Evolutionary conservation across 192 early-diverging fungal genomes (phyloP).

Genomic region (Podila horticola): DNA sequence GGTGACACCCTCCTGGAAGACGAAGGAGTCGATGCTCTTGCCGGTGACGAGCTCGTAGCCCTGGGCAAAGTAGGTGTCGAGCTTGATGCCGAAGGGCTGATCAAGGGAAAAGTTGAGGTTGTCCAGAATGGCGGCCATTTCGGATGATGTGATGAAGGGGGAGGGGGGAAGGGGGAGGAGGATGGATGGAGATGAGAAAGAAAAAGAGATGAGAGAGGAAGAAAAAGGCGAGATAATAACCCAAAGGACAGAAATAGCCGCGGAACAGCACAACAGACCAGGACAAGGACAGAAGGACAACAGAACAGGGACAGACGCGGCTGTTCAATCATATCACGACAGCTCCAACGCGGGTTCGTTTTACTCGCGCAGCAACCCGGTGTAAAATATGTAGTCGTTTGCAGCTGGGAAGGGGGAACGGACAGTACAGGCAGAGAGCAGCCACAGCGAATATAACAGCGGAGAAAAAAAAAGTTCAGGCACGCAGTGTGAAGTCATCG

Average conservation of each 20-base stretch:
- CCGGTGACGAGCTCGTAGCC: conserved; percentile 57
- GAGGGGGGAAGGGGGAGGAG: conserved; percentile 5
- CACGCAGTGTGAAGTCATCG: too few species aligned
- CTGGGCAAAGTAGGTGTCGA: conserved; percentile 61
- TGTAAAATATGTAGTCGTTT: too few species aligned
- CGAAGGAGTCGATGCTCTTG: conserved; percentile 54
- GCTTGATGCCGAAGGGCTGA: conserved; percentile 65
- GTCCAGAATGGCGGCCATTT: conserved; percentile 46
- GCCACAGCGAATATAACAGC: too few species aligned
- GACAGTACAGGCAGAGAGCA: too few species aligned
- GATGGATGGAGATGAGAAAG: conserved; percentile 7
- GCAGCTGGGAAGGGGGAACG: too few species aligned
- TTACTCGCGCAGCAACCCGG: too few species aligned
- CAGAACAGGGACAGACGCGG: not conserved
- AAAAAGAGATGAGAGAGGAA: conserved; percentile 10
- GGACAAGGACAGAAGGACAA: not conserved
- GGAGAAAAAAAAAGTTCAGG: too few species aligned
- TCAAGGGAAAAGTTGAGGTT: conserved; percentile 58
- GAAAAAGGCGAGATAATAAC: conserved; percentile 20
- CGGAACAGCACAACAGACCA: not conserved
- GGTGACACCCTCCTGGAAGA: conserved; percentile 59
- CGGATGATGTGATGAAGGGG: conserved; percentile 6
- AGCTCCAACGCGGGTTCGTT: too few species aligned
- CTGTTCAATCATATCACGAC: not conserved
- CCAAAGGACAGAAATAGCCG: conserved; percentile 3